Conservation (phyloP, 2,329 filamentous ascomycete genomes). For the Ascochyta pisi region DNA sequence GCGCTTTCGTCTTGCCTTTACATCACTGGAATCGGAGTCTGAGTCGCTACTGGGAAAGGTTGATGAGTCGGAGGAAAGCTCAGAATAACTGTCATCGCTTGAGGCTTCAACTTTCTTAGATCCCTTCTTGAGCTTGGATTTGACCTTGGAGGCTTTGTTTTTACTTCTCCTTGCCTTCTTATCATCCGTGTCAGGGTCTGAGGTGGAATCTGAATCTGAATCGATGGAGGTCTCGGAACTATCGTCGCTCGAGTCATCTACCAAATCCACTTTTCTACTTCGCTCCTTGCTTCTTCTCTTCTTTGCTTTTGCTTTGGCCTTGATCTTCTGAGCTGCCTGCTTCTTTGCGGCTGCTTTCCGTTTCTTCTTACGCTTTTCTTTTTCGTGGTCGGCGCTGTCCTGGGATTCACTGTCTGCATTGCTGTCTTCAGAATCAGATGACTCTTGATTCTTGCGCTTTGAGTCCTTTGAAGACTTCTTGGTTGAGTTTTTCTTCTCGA, state of each 20-base stretch:
- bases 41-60: conserved; percentile 26
- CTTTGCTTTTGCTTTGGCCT: conserved; percentile 31
- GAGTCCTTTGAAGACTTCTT: conserved; percentile 26
- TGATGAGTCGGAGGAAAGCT: conserved; percentile 5
- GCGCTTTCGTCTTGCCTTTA: conserved; percentile 21
- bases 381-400: conserved; percentile 30
- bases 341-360: conserved; percentile 21
- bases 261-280: conserved; percentile 26
- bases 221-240: conserved; percentile 27
- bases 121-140: conserved; percentile 33
- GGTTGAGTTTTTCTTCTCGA: conserved; percentile 14
- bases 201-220: conserved; percentile 16
- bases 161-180: conserved; percentile 16
- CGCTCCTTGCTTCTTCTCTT: conserved; percentile 33
- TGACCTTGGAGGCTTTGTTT: conserved; percentile 26
- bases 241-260: conserved; percentile 24
- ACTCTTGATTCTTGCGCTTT: conserved; percentile 27
- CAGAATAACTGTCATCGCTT: conserved; percentile 25
- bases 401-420: conserved; percentile 30
- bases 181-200: conserved; percentile 22
- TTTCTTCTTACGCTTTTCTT: conserved; percentile 31
- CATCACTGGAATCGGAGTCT: conserved; percentile 19
- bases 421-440: conserved; percentile 31
- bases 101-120: conserved; percentile 31
- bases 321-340: conserved; percentile 26